Base-by-base conservation (phyloP, 176 grass and related monocot genomes). In the Hyparrhenia diplandra region DNA sequence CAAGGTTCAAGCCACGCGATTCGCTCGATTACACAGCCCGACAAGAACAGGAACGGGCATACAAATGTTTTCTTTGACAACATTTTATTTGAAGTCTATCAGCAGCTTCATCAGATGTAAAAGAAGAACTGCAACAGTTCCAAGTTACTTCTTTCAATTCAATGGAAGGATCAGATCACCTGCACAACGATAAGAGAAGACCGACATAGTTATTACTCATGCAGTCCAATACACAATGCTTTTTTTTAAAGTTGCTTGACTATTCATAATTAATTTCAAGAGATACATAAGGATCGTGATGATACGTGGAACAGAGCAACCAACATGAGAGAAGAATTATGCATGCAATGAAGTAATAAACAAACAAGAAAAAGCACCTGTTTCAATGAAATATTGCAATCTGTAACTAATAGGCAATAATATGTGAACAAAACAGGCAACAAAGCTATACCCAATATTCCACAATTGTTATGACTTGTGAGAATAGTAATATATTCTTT, bases 1-100 rank as follows among this genome's bases (percentile, higher is more conserved):
- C 54, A 10, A 59, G 16, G 57, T 82, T 75, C 46, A 74, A 71
- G 35, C 8, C 21, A 23, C 8, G 2, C 58, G n/a, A n/a, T 49
- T 60, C 77, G 78, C 78, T 77, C 65, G 46, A 64, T 36, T 77
- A 25, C 61, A 57, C 9, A 4, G 71, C 27, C 29, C 13, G 3
- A 28, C 42, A 58, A n/a, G 8, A 18, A 68, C 62, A 71, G 30
- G 31, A 67, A 74, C 86, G 78, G 13, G 54, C 51, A 83, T 40
- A 83, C 12, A 18, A 79, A 61, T 83, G 83, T 86, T 89, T 88
- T 21, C 59, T 82, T 86, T n/a, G n/a, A 46, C 88, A 74, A 42
- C 61, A 85, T 82, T 86, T 82, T 86, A 90, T 90, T 83, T 21
- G 18, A 67, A 67, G 60, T 61, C 78, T 77, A 89, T 72, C n/a